These are phyloP conservation scores for Lepiota subincarnata DNA, from an alignment of 768 basidiomycete species.

Conservation along the genomic window DNA sequence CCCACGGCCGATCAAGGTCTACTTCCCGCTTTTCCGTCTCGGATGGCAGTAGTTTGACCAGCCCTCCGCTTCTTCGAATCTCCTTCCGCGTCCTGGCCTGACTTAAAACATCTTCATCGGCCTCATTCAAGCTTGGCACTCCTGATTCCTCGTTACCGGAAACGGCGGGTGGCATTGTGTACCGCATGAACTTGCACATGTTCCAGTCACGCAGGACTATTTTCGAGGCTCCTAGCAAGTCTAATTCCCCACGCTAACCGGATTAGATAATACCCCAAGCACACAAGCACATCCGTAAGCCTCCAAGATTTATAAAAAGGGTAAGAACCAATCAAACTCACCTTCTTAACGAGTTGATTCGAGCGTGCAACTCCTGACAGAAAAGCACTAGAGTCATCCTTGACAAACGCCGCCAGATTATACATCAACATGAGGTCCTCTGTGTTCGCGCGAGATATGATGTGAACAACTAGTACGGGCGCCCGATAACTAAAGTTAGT, in stretches of 20 bases:
- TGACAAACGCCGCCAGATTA: slow-evolving; percentile 72
- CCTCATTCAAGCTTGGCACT: slow-evolving; percentile 32
- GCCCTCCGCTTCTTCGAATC: slow-evolving; percentile 53
- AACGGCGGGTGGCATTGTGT: slow-evolving; percentile 40
- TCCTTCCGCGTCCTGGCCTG: slow-evolving; percentile 57
- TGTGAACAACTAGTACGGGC: slow-evolving; percentile 49
- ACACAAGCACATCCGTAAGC: background rate
- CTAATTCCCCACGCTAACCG: slow-evolving; percentile 62
- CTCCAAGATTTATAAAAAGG: slow-evolving; percentile 12
- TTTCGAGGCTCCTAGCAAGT: slow-evolving; percentile 71
- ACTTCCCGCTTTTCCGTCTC: slow-evolving; percentile 35
- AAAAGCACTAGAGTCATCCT: slow-evolving; percentile 68
- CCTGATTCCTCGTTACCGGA: slow-evolving; percentile 8
- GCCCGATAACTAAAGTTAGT: slow-evolving; percentile 7
- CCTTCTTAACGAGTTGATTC: slow-evolving; percentile 75
- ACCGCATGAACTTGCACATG: slow-evolving; percentile 67
- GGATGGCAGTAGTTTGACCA: slow-evolving; percentile 48
- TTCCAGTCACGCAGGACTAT: slow-evolving; percentile 85
- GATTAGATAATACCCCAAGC: slow-evolving; percentile 10
- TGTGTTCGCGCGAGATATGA: slow-evolving; percentile 61
- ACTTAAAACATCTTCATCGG: slow-evolving; percentile 49
- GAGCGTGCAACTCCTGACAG: slow-evolving; percentile 73
- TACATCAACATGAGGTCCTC: slow-evolving; percentile 92
- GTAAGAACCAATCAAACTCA: slow-evolving; percentile 23
- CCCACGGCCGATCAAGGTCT: slow-evolving; percentile 39